phyloP scores from a whole-genome alignment of 2,329 filamentous ascomycete species.

The Alternaria brassicae region DNA sequence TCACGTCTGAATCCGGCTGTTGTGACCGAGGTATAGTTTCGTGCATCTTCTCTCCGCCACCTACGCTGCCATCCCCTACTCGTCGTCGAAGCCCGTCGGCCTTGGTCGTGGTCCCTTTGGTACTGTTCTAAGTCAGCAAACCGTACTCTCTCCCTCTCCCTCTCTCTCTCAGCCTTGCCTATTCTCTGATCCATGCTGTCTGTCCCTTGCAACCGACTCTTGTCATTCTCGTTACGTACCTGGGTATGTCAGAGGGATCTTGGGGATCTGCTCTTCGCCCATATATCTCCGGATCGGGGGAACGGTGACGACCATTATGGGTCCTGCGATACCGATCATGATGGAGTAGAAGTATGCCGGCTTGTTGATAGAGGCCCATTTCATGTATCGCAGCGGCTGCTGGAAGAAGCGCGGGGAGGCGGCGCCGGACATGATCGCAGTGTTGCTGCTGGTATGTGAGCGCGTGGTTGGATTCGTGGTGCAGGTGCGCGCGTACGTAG shows the following conservation, averaged over 20 bases:
- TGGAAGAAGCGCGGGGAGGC: slow-evolving; percentile 74
- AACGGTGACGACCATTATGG: slow-evolving; percentile 71
- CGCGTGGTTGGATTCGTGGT: neutral
- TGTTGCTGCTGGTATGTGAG: slow-evolving; percentile 8
- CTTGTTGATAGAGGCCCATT: slow-evolving; percentile 86
- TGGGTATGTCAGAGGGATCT: slow-evolving; percentile 88
- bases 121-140: slow-evolving; percentile 43
- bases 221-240: slow-evolving; percentile 66
- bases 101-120: slow-evolving; percentile 56
- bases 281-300: slow-evolving; percentile 75
- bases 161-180: neutral
- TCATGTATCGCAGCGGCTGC: slow-evolving; percentile 80
- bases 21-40: neutral
- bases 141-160: too few species aligned
- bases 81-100: slow-evolving; percentile 57
- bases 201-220: neutral
- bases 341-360: slow-evolving; percentile 92
- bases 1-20: neutral
- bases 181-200: neutral
- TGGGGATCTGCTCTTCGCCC: slow-evolving; percentile 73
- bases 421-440: slow-evolving; percentile 62
- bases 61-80: slow-evolving; percentile 20
- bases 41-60: neutral
- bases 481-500: slow-evolving; percentile 7
- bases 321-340: slow-evolving; percentile 75